Conservation (phyloP, 805 yeast species). For the Teunomyces funiuensis region DNA sequence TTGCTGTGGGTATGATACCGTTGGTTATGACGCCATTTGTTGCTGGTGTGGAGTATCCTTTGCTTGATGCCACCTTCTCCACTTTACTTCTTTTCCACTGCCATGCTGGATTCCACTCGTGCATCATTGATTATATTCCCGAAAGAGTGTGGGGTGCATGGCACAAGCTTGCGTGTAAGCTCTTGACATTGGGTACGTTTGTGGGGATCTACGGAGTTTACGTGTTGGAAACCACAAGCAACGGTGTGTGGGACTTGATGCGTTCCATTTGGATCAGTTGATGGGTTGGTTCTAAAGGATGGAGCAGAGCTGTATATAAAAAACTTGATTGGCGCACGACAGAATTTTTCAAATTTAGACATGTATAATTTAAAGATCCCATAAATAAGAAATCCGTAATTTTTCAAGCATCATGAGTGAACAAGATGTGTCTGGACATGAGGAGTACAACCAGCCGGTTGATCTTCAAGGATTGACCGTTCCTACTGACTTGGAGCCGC, state of each 20-base stretch:
- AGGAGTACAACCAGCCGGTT: neutral
- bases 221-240: conserved; percentile 73
- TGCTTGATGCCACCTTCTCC: conserved; percentile 70
- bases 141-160: conserved; percentile 77
- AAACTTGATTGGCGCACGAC: conserved; percentile 1
- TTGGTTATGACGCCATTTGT: conserved; percentile 72
- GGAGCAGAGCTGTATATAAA: neutral
- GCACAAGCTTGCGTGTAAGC: conserved; percentile 64
- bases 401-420: neutral
- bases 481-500: conserved; percentile 14
- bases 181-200: conserved; percentile 71
- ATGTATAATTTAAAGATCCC: too few relatives aligned
- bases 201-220: conserved; percentile 79
- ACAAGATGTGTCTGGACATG: neutral
- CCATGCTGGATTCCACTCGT: conserved; percentile 83
- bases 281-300: conserved; percentile 24
- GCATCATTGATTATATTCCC: conserved; percentile 93
- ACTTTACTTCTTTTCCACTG: conserved; percentile 70
- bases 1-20: conserved; percentile 75
- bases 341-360: neutral
- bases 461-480: conserved; percentile 3
- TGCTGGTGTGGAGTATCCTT: conserved; percentile 68
- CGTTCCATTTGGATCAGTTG: conserved; percentile 55
- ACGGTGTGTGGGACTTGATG: conserved; percentile 72
- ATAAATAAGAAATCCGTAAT: too few relatives aligned